Conservation (phyloP, 495 filamentous ascomycete species). For the Penicillium steckii region DNA sequence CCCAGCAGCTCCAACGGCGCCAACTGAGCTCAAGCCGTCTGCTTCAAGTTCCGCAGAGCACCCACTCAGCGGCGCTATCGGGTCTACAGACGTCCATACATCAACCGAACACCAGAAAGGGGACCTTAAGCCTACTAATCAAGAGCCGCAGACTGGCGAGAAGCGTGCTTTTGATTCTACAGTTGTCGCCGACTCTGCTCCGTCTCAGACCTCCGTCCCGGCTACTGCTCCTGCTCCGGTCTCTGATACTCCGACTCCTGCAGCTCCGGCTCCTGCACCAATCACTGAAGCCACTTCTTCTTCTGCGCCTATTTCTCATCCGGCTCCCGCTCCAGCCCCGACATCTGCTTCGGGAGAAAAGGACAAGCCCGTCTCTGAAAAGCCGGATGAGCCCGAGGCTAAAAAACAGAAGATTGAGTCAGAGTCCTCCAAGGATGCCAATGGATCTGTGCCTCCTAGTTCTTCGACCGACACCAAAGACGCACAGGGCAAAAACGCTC, state of each 20-base stretch:
- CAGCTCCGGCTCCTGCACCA: background rate
- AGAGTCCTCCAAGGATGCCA: conserved; percentile 8
- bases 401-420: conserved; percentile 34
- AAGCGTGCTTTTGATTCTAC: conserved; percentile 34
- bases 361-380: conserved; percentile 14
- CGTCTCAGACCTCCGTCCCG: background rate
- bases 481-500: conserved; percentile 31
- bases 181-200: background rate
- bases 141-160: conserved; percentile 21
- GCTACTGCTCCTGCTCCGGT: background rate
- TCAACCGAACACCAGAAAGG: conserved; percentile 1
- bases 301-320: background rate
- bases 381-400: conserved; percentile 14
- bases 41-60: conserved; percentile 2
- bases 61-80: conserved; percentile 6
- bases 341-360: conserved; percentile 1
- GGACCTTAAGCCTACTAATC: conserved; percentile 12
- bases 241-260: background rate
- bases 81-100: conserved; percentile 7
- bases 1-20: conserved; percentile 9
- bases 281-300: background rate
- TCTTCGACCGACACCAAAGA: conserved; percentile 11
- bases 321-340: background rate
- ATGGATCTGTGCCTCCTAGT: conserved; percentile 11
- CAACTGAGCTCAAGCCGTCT: conserved; percentile 1